phyloP scores from a whole-genome alignment of 208 protist genomes.

The Trypanosoma brucei region DNA sequence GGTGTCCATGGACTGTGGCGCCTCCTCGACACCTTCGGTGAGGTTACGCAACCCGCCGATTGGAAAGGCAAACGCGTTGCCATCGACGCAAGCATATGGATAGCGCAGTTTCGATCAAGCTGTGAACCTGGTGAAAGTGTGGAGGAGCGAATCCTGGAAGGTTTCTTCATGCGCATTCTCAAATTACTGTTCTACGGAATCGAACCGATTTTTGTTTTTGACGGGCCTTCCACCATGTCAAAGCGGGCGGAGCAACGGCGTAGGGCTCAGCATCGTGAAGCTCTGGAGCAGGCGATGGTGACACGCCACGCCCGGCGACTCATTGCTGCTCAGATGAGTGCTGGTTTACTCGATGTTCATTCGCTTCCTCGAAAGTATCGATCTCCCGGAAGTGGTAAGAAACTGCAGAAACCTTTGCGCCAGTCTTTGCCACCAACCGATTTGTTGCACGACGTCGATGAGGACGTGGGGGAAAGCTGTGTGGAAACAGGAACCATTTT shows the following conservation, averaged over 20 bases:
- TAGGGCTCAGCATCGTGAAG: conserved; percentile 31
- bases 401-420: background rate
- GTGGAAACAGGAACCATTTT: background rate
- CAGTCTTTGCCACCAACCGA: background rate
- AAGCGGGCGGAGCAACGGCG: conserved; percentile 66
- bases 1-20: conserved; percentile 83
- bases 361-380: conserved; percentile 13
- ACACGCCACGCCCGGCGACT: conserved; percentile 59
- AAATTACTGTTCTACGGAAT: conserved; percentile 89
- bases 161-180: conserved; percentile 76
- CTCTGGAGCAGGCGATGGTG: conserved; percentile 31
- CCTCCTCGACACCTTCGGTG: conserved; percentile 77
- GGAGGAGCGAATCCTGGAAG: conserved; percentile 62
- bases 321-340: conserved; percentile 58
- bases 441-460: background rate
- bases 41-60: conserved; percentile 58
- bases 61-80: conserved; percentile 71
- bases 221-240: conserved; percentile 46
- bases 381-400: background rate
- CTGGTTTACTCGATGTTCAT: conserved; percentile 41
- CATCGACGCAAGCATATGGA: conserved; percentile 89
- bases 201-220: conserved; percentile 85
- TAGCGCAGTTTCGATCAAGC: conserved; percentile 67
- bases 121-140: conserved; percentile 35
- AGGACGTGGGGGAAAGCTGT: background rate